A percentile compares a stretch with the other conserved stretches of the same genome.
Conservation (phyloP, 208 protist genomes). For the Wallacemonas rigidus region DNA sequence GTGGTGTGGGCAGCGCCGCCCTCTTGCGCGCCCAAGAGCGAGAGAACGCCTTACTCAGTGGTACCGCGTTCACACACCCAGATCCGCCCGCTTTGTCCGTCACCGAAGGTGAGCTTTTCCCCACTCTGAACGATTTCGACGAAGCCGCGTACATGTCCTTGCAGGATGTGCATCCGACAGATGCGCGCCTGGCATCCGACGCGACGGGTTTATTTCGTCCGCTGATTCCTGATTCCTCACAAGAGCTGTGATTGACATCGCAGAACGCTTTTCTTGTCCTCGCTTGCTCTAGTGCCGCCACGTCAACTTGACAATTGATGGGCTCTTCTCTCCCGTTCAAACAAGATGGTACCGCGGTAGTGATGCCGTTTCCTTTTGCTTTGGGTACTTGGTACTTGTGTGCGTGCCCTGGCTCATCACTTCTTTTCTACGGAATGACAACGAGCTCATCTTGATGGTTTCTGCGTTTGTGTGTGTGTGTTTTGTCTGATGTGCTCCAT, state of each 20-base stretch:
- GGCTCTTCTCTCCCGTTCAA: no score
- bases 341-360: no score
- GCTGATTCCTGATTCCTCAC: not conserved
- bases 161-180: slow-evolving; percentile 11
- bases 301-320: no score
- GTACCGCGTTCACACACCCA: not conserved
- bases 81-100: not conserved
- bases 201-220: slow-evolving; percentile 15
- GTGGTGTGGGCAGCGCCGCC: not conserved
- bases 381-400: no score
- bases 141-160: slow-evolving; percentile 30
- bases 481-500: not conserved
- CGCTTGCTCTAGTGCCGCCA: not conserved
- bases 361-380: no score
- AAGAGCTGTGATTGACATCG: not conserved
- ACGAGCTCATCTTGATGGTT: no score
- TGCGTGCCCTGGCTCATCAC: no score
- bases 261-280: not conserved
- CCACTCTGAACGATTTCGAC: slow-evolving; percentile 28
- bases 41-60: not conserved
- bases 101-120: slow-evolving; percentile 3
- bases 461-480: no score
- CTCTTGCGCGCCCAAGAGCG: slow-evolving; percentile 3
- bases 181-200: slow-evolving; percentile 8
- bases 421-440: no score